These are phyloP conservation scores for Veloporphyrellus conicus DNA, from an alignment of 1,284 basidiomycete species.

Conservation along the genomic window DNA sequence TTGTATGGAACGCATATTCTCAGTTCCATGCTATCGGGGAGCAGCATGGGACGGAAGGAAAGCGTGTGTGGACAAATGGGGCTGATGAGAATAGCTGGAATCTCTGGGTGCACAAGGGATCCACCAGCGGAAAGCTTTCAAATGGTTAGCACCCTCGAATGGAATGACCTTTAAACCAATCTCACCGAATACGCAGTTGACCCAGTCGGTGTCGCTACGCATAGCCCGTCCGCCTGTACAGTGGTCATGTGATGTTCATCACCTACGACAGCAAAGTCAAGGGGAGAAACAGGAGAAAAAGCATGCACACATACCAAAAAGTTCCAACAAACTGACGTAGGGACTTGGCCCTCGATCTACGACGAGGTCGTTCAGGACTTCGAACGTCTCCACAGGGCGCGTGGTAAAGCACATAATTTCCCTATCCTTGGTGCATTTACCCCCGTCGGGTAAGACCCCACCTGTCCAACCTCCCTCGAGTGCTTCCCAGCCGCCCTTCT, in stretches of 20 bases:
- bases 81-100: conserved; percentile 93
- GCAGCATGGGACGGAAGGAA: conserved; percentile 96
- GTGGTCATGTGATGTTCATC: conserved; percentile 99
- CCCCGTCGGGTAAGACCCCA: conserved; percentile 39
- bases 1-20: conserved; percentile 98
- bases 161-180: background rate
- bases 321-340: conserved; percentile 91
- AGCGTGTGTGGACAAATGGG: conserved; percentile 99
- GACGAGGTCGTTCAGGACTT: conserved; percentile 96
- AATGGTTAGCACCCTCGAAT: conserved; percentile 13
- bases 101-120: conserved; percentile 96
- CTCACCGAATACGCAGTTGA: conserved; percentile 95
- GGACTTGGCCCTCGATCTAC: conserved; percentile 98
- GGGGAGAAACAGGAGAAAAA: background rate
- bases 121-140: conserved; percentile 89
- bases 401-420: conserved; percentile 99
- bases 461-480: conserved; percentile 72
- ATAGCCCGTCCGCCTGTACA: conserved; percentile 96
- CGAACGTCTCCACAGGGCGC: conserved; percentile 92
- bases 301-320: conserved; percentile 74
- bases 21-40: conserved; percentile 98
- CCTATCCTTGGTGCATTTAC: conserved; percentile 71
- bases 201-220: conserved; percentile 94
- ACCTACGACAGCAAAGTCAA: conserved; percentile 47
- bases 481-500: conserved; percentile 89